phyloP scores from a whole-genome alignment of 139 green algal species.

The Coelastrella sp. region DNA sequence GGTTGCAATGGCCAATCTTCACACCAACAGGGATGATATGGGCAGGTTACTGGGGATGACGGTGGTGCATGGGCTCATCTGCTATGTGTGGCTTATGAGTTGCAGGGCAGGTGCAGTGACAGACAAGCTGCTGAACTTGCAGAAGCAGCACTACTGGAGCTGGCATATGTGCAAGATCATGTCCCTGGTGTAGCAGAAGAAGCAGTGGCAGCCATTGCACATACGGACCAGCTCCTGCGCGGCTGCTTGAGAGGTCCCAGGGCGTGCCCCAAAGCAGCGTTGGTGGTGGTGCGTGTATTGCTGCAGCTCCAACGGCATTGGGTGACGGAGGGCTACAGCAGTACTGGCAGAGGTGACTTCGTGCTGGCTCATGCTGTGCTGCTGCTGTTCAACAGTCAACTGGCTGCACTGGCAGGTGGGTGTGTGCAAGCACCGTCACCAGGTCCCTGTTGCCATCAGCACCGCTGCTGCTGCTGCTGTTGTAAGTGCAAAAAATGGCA shows the following conservation, averaged over 20 bases:
- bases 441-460: not conserved
- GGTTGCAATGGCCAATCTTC: too few relatives aligned
- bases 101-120: slow-evolving; percentile 3
- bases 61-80: too few relatives aligned
- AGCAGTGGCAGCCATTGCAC: not conserved
- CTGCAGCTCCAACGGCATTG: slow-evolving; percentile 36
- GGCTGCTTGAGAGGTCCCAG: not conserved
- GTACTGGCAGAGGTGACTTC: not conserved
- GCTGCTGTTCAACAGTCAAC: slow-evolving; percentile 37
- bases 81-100: too few relatives aligned
- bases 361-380: slow-evolving; percentile 6
- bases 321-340: not conserved
- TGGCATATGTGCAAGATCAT: not conserved
- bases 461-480: too few relatives aligned
- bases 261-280: not conserved
- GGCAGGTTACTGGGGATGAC: too few relatives aligned
- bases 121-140: slow-evolving; percentile 22
- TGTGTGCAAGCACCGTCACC: not conserved
- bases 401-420: slow-evolving; percentile 31
- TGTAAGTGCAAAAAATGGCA: too few relatives aligned
- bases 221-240: slow-evolving; percentile 19
- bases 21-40: too few relatives aligned
- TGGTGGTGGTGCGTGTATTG: slow-evolving; percentile 7
- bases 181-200: not conserved
- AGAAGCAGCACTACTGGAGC: not conserved